A percentile compares a stretch with the other conserved stretches of the same genome.
Evolutionary conservation across 768 basidiomycete species (phyloP).

Genomic region (Trametopsis cervina): DNA sequence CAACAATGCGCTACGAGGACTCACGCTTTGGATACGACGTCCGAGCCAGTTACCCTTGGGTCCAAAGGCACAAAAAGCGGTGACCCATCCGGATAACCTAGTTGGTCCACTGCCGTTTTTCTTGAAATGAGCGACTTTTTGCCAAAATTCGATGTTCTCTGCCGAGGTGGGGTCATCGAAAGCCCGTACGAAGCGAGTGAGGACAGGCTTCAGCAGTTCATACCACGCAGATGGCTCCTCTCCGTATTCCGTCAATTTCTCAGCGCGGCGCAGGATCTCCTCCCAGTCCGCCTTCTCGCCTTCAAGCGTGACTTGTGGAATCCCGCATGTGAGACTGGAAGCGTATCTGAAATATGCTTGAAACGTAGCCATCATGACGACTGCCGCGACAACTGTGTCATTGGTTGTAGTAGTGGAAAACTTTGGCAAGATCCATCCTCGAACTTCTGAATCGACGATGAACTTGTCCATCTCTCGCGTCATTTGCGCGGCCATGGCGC

Average conservation of each 20-base stretch:
- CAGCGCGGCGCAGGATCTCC: constrained; percentile 12
- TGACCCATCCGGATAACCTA: constrained; percentile 12
- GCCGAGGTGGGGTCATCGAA: constrained; percentile 19
- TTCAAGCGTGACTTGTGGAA: constrained; percentile 21
- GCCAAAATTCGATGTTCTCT: constrained; percentile 9
- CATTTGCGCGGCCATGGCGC: constrained; percentile 23
- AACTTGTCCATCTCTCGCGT: constrained; percentile 19
- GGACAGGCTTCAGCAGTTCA: constrained; percentile 22
- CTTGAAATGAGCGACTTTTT: constrained; percentile 3
- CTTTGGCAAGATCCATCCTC: constrained; percentile 23
- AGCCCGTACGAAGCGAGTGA: constrained; percentile 22
- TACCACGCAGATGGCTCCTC: constrained; percentile 18
- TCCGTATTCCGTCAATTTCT: constrained; percentile 21
- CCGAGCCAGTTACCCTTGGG: constrained; percentile 6
- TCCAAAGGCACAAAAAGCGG: constrained; percentile 13
- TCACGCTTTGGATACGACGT: neutral
- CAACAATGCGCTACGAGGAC: neutral
- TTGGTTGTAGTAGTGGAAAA: constrained; percentile 25
- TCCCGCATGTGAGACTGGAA: constrained; percentile 15
- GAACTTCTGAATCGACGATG: constrained; percentile 19
- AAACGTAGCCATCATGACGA: constrained; percentile 25
- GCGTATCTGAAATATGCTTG: constrained; percentile 20
- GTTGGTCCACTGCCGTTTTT: constrained; percentile 1
- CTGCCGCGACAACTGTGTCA: constrained; percentile 21
- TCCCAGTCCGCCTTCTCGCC: constrained; percentile 21